These are phyloP conservation scores for Chloromonas sp. DNA, from an alignment of 163 green algal genomes.

Conservation along the genomic window DNA sequence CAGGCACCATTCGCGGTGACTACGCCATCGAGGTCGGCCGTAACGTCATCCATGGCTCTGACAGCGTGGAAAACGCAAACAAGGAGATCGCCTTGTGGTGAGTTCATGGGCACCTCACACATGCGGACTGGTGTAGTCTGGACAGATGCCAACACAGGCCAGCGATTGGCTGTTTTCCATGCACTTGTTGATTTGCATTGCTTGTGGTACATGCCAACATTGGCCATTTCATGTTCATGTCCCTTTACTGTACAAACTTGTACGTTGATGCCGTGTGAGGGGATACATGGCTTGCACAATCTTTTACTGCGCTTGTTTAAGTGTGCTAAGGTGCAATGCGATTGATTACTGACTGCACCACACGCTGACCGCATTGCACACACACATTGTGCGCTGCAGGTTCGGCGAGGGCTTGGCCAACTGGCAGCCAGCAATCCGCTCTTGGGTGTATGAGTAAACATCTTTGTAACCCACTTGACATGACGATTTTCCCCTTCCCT, in stretches of 20 bases:
- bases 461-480: not conserved
- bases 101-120: not conserved
- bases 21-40: conserved; percentile 73
- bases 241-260: not conserved
- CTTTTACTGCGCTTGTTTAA: too few species aligned
- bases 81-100: conserved; percentile 92
- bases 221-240: not conserved
- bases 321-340: too few species aligned
- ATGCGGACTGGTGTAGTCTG: not conserved
- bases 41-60: conserved; percentile 95
- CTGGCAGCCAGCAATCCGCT: not conserved
- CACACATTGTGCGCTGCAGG: not conserved
- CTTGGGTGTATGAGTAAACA: not conserved
- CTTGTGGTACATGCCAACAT: not conserved
- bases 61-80: conserved; percentile 86
- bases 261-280: not conserved
- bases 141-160: not conserved
- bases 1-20: conserved; percentile 95
- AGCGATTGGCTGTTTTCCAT: not conserved
- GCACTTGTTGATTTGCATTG: not conserved
- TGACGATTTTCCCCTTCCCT: too few species aligned
- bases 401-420: not conserved
- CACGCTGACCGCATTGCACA: too few species aligned
- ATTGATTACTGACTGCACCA: too few species aligned
- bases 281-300: not conserved